Conservation (phyloP, 106 monocot genomes). For the Xerophyta viscosa region DNA sequence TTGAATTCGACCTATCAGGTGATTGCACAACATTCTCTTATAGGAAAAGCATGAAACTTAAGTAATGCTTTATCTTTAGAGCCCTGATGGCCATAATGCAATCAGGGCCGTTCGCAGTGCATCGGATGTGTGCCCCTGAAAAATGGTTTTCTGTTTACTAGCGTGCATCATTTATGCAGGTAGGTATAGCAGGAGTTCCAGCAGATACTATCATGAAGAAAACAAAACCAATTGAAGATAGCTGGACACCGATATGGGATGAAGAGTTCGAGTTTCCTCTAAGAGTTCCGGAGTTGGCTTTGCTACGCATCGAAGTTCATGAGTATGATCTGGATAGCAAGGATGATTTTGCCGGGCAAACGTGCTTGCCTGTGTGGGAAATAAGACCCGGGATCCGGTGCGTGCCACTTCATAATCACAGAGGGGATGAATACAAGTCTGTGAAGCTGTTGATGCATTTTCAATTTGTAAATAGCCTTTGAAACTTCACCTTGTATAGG, state of each 20-base stretch:
- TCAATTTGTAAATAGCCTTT: slow-evolving; percentile 22
- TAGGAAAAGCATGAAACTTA: too few relatives aligned
- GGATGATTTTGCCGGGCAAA: slow-evolving; percentile 63
- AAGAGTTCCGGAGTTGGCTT: slow-evolving; percentile 43
- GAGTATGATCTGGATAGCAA: slow-evolving; percentile 57
- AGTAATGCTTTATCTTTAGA: too few relatives aligned
- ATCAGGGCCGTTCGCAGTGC: too few relatives aligned
- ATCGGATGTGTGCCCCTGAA: too few relatives aligned
- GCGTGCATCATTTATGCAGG: too few relatives aligned
- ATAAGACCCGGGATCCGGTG: slow-evolving; percentile 36
- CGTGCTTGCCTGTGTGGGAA: slow-evolving; percentile 58
- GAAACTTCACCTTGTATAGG: too few relatives aligned
- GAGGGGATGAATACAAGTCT: slow-evolving; percentile 26
- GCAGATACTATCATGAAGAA: slow-evolving; percentile 34
- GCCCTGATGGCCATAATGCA: too few relatives aligned
- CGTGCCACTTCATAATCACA: slow-evolving; percentile 35
- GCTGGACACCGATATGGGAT: slow-evolving; percentile 47
- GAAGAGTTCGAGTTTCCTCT: slow-evolving; percentile 46
- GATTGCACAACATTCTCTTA: too few relatives aligned
- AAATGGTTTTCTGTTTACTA: too few relatives aligned
- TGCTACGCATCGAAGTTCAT: slow-evolving; percentile 47
- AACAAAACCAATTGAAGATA: slow-evolving; percentile 34
- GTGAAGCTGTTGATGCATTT: slow-evolving; percentile 54
- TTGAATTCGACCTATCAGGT: too few relatives aligned
- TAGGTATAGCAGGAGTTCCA: slow-evolving; percentile 45